A percentile compares a stretch with the other conserved stretches of the same genome.
Conservation (phyloP, 768 basidiomycete genomes). For the Phaeotremella skinneri region DNA sequence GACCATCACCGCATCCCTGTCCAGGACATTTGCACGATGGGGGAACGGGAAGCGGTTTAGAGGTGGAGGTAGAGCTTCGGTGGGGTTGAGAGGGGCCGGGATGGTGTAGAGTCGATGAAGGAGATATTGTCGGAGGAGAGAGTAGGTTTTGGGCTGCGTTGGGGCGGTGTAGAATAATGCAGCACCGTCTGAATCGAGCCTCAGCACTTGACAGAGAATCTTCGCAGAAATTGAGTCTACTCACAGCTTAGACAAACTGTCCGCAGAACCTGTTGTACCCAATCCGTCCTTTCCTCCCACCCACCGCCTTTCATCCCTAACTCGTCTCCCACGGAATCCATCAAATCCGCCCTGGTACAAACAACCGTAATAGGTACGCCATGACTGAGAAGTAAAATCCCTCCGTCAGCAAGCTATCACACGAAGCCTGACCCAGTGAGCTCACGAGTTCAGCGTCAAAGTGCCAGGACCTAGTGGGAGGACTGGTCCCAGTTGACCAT, state of each 20-base stretch:
- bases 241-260: conserved; percentile 88
- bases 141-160: conserved; percentile 67
- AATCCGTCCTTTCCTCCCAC: conserved; percentile 89
- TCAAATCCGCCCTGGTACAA: conserved; percentile 89
- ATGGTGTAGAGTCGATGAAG: conserved; percentile 76
- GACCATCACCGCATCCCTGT: conserved; percentile 85
- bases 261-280: conserved; percentile 89
- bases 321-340: conserved; percentile 71
- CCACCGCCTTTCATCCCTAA: conserved; percentile 71
- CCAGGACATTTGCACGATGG: conserved; percentile 84
- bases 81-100: conserved; percentile 58
- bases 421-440: background rate
- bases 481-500: conserved; percentile 57
- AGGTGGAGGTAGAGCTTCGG: conserved; percentile 50
- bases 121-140: conserved; percentile 74
- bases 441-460: conserved; percentile 71
- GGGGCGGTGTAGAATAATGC: conserved; percentile 84
- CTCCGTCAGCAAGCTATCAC: background rate
- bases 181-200: conserved; percentile 69
- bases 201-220: background rate
- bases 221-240: conserved; percentile 46
- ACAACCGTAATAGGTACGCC: conserved; percentile 85
- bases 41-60: conserved; percentile 77
- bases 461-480: conserved; percentile 81
- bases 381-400: conserved; percentile 13